Evolutionary conservation across 257 asterid species (phyloP), one percentile per base, ranked within the genome.

Genomic region (Nicotiana attenuata): DNA sequence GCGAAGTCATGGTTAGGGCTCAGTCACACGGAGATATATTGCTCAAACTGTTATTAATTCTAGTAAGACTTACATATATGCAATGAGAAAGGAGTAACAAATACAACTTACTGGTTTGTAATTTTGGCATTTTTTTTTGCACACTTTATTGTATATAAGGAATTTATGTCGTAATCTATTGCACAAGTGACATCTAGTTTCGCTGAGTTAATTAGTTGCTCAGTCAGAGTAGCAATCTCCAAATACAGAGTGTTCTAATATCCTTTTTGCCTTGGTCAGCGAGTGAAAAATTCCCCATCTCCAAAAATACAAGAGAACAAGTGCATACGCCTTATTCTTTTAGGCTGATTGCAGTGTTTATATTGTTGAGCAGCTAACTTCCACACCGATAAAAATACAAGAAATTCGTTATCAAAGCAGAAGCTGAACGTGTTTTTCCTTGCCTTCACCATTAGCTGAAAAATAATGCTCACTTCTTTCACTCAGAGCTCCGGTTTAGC

Each of bases 1-100:
- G 2, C 89, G 98, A 85, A 96, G 98, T 83, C 99, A 96, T 87
- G 97, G 98, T 66, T 94, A 92, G 88, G 50, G 15, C 41, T 50
- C 22, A 24, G 19, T 5, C 16, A n/a, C 41, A 15, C 5, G 15
- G 45, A 16, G 45, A 50, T 7, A 14, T 24, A 15, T 45, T 26
- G 8, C 80, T 19, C 45, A 16, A 50, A 75, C 45, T 24, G 35
- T 50, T 61, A 75, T 75, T 55, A 7, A 3, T 75, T 75, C 24
- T 75, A 15, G 63, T 0, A 8, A 75, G 26, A 24, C 38, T 75
- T 31, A 0, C 41, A 17, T 16, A 16, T 7, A 16, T 8, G 24
- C 50, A 65, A 28, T 5, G 45, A 65, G 10, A 65, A 29, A 2
- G 60, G 38, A 50, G 80, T 15, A n/a, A 50, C 24, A 7, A 50